Conservation (phyloP, 1,284 basidiomycete species). For the Moesziomyces sp. region DNA sequence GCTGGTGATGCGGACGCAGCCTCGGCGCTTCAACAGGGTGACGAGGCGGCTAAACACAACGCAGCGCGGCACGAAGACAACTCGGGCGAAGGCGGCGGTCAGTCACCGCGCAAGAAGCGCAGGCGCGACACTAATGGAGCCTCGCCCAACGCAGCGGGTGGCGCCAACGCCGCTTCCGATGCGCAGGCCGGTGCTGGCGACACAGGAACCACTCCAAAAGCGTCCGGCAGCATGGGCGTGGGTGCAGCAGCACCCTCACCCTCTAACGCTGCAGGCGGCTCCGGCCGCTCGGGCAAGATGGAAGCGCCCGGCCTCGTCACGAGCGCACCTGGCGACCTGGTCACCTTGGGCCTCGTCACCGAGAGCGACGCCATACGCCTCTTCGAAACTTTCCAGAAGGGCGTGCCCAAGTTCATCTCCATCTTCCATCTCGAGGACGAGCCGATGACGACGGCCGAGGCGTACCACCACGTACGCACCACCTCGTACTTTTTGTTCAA, state of each 20-base stretch:
- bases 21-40: slow-evolving; percentile 23
- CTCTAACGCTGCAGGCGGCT: slow-evolving; percentile 1
- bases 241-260: slow-evolving; percentile 15
- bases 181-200: slow-evolving; percentile 9
- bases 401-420: slow-evolving; percentile 81
- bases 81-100: slow-evolving; percentile 3
- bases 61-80: slow-evolving; percentile 6
- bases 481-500: slow-evolving; percentile 93
- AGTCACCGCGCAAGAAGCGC: slow-evolving; percentile 28
- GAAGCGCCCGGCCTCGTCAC: slow-evolving; percentile 43
- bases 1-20: slow-evolving; percentile 3
- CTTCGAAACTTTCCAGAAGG: slow-evolving; percentile 65
- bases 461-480: slow-evolving; percentile 74
- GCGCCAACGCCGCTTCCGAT: background rate
- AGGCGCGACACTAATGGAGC: slow-evolving; percentile 14
- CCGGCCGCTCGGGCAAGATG: slow-evolving; percentile 34
- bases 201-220: background rate
- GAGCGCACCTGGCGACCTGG: slow-evolving; percentile 30
- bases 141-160: slow-evolving; percentile 10
- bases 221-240: background rate
- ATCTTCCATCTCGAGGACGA: slow-evolving; percentile 92
- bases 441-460: slow-evolving; percentile 87
- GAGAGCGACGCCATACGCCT: slow-evolving; percentile 77
- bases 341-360: slow-evolving; percentile 72
- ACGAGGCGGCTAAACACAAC: slow-evolving; percentile 27